Percentiles rank a stretch among this genome's conserved stretches.
Evolutionary conservation across 768 basidiomycete species (phyloP).

Genomic region (Russula olivacea): DNA sequence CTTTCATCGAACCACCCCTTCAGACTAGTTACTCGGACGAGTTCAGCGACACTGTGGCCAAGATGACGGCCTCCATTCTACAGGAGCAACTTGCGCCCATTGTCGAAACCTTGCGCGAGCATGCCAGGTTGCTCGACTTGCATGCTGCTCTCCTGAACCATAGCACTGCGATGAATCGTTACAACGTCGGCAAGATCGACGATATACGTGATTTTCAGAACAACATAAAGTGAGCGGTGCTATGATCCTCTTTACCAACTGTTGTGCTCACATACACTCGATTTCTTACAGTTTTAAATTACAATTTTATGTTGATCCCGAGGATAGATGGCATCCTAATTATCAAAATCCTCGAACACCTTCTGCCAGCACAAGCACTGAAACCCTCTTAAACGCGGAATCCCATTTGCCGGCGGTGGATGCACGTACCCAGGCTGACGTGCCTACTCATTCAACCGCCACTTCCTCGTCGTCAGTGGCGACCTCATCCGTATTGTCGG

Average conservation of each 20-base stretch:
- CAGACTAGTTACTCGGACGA: background rate
- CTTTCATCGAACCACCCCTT: background rate
- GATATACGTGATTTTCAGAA: slow-evolving; percentile 15
- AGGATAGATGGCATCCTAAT: background rate
- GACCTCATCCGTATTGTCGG: background rate
- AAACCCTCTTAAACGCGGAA: background rate
- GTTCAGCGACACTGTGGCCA: slow-evolving; percentile 1
- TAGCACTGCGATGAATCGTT: slow-evolving; percentile 10
- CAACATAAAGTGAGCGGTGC: slow-evolving; percentile 9
- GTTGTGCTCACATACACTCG: background rate
- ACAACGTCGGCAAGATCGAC: slow-evolving; percentile 21
- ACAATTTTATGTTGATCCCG: slow-evolving; percentile 2
- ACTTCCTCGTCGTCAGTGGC: background rate
- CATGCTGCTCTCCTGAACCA: slow-evolving; percentile 18
- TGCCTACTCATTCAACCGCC: background rate
- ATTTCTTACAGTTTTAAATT: slow-evolving; percentile 7
- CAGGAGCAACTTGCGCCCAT: slow-evolving; percentile 18
- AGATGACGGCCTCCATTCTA: background rate
- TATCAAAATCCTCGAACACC: background rate
- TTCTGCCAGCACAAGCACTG: background rate
- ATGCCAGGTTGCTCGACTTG: slow-evolving; percentile 10
- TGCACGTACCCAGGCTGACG: background rate
- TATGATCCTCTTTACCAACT: background rate
- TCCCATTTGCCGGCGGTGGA: background rate
- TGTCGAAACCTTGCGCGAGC: slow-evolving; percentile 10